A percentile compares a stretch with the other conserved stretches of the same genome.
phyloP scores from a whole-genome alignment of 2,329 filamentous ascomycete genomes.

The Cryphonectria naterciae region DNA sequence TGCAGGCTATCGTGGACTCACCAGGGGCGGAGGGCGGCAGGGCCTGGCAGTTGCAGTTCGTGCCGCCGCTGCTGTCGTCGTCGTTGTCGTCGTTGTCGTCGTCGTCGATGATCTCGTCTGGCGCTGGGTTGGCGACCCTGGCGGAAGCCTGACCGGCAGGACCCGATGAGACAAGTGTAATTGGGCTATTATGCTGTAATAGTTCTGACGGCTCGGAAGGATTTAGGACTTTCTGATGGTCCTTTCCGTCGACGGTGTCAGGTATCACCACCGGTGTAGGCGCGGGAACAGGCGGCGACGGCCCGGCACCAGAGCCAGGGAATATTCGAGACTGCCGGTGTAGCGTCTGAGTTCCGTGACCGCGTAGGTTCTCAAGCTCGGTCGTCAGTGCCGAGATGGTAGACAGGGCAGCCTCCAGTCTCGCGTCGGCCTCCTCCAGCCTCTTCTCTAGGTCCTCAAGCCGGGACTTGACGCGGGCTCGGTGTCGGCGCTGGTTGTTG shows the following conservation, averaged over 20 bases:
- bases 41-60: conserved; percentile 13
- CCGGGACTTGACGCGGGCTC: conserved; percentile 46
- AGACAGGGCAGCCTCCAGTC: conserved; percentile 33
- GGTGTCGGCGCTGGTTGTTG: conserved; percentile 57
- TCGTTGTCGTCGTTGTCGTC: neutral
- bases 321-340: too few species aligned
- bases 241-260: neutral
- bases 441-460: conserved; percentile 44
- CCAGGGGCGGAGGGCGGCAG: conserved; percentile 16
- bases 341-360: neutral
- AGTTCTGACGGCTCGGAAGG: neutral
- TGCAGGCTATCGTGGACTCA: conserved; percentile 40
- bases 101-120: neutral
- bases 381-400: conserved; percentile 19
- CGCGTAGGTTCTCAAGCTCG: conserved; percentile 21
- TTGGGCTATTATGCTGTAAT: neutral
- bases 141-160: neutral
- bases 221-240: neutral
- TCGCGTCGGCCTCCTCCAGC: conserved; percentile 32
- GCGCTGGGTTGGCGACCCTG: too few species aligned
- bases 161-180: neutral
- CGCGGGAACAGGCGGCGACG: neutral
- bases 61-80: neutral
- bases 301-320: neutral
- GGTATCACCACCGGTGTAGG: neutral